phyloP scores from a whole-genome alignment of 192 early-diverging fungal genomes.

The Phlyctochytrium arcticum region DNA sequence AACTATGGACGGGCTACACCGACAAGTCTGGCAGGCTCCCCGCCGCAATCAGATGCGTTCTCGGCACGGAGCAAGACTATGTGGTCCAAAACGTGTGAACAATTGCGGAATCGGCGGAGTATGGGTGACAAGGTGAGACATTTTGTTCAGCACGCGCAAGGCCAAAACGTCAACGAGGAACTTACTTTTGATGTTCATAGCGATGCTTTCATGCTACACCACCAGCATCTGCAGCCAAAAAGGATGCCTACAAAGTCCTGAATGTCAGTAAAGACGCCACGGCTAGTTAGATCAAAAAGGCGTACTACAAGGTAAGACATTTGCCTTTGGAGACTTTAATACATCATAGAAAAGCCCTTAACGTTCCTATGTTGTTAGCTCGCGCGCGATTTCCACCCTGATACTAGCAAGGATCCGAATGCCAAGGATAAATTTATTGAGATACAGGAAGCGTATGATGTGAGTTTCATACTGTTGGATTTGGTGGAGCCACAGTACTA shows the following conservation, averaged over 20 bases:
- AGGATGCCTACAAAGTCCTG: conserved; percentile 83
- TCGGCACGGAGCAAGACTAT: no score
- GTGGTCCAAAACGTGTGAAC: no score
- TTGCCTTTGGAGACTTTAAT: not conserved
- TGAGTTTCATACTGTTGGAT: not conserved
- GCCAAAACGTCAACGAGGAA: no score
- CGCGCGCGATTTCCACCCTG: conserved; percentile 96
- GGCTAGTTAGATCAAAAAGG: conserved; percentile 89
- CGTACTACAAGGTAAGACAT: conserved; percentile 81
- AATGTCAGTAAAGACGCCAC: conserved; percentile 77
- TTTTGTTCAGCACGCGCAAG: no score
- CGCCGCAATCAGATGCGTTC: no score
- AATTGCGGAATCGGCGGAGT: no score
- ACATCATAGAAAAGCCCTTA: not conserved
- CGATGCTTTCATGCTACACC: no score
- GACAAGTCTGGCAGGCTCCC: no score
- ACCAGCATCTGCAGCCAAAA: conserved; percentile 35
- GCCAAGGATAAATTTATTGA: conserved; percentile 97
- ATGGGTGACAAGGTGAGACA: no score
- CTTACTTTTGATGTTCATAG: no score
- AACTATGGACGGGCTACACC: no score
- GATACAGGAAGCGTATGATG: conserved; percentile 95
- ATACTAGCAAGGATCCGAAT: conserved; percentile 88
- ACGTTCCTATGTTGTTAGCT: conserved; percentile 47
- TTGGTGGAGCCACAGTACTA: not conserved